These are phyloP conservation scores for Neophaeococcomyces mojaviensis DNA, from an alignment of 2,329 filamentous ascomycete genomes.

Conservation along the genomic window DNA sequence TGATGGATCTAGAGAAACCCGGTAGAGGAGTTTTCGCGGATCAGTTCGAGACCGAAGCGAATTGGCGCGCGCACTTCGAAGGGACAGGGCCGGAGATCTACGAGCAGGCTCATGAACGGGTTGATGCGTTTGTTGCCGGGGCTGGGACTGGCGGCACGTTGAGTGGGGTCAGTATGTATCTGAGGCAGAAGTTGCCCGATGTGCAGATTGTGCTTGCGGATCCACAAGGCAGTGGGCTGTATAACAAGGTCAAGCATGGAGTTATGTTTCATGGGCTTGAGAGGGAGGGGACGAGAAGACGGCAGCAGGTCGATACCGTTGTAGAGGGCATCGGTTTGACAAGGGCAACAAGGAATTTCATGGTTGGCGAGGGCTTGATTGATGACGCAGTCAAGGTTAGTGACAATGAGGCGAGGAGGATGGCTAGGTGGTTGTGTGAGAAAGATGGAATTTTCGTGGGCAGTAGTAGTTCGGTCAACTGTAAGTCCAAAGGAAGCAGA, in stretches of 20 bases:
- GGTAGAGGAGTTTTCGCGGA: constrained; percentile 89
- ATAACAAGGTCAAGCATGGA: constrained; percentile 83
- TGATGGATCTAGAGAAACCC: constrained; percentile 45
- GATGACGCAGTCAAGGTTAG: constrained; percentile 85
- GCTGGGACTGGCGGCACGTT: constrained; percentile 94
- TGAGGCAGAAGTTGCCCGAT: constrained; percentile 64
- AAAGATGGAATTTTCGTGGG: constrained; percentile 91
- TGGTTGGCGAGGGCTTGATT: constrained; percentile 74
- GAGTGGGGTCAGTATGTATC: constrained; percentile 71
- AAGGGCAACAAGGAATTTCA: constrained; percentile 86
- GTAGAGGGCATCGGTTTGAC: constrained; percentile 96
- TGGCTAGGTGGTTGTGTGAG: constrained; percentile 96
- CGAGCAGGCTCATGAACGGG: constrained; percentile 61
- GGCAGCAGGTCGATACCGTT: constrained; percentile 89
- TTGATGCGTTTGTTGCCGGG: constrained; percentile 87
- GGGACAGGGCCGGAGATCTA: constrained; percentile 87
- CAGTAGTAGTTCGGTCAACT: constrained; percentile 95
- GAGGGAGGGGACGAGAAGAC: constrained; percentile 77
- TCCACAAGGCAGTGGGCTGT: constrained; percentile 87
- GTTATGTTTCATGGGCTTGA: constrained; percentile 93
- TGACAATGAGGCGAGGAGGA: constrained; percentile 79
- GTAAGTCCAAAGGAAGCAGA: constrained; percentile 38
- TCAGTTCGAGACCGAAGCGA: constrained; percentile 88
- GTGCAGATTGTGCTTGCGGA: constrained; percentile 78
- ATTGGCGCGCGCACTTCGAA: constrained; percentile 75